Evolutionary conservation across 2,329 filamentous ascomycete genomes (phyloP), one percentile per base, ranked within the genome.

Genomic region (Capronia epimyces): DNA sequence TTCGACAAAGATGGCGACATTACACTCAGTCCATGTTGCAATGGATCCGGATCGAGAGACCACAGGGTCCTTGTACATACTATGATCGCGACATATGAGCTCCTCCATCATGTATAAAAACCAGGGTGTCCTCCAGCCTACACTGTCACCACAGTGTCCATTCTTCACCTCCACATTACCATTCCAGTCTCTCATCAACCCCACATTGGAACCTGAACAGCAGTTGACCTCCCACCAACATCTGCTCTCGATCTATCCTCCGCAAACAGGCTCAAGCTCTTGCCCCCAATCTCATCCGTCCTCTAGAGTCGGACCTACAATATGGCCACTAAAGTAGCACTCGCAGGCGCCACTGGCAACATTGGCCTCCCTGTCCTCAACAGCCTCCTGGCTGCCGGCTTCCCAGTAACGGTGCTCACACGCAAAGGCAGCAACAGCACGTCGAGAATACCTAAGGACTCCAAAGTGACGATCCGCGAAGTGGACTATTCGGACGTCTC

Each of bases 401-500:
- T 46, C 40, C 16, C 37, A 10, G 45, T 60, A 29, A 50, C 46
- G 9, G 54, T 59, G 3, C 52, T 60, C 27, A 54, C 52, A 4
- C 54, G 58, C 29, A 54, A 49, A 36, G 53, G 50, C n/a, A 48
- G 50, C 29, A 46, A 29, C 37, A 53, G 27, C 13, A 29, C 43
- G n/a, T 48, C 50, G 6, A 52, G 53, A 27, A 46, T 60, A 2
- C 55, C 57, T 15, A 22, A 49, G 16, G 36, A 29, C 32, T 12
- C 24, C 27, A 49, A 50, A 24, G 13, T 58, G 21, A 52, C 43
- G 3, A 46, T 65, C 15, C 50, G 43, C 16, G 45, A 62, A 25
- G 66, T 67, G 29, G 59, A 67, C 50, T 67, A 65, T 44, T 37
- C 51, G 15, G 67, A 65, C 3, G 34, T 63, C 4, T 47, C 58